Conservation (phyloP, 2,329 filamentous ascomycete species). For the Penicillium psychrosexuale region DNA sequence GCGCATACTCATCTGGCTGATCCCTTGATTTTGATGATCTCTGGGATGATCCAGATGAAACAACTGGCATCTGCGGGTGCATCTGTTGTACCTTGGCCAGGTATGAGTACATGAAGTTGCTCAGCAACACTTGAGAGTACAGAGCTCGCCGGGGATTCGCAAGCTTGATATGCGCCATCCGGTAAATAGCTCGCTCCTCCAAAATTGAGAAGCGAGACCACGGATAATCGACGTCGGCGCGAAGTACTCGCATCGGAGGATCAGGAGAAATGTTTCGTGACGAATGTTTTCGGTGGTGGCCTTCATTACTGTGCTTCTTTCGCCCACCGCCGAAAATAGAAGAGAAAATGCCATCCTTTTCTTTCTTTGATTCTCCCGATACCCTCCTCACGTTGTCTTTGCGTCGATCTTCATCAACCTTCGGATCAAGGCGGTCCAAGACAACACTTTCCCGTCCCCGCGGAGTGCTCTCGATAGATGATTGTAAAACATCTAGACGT, state of each 20-base stretch:
- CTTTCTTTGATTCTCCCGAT: constrained; percentile 68
- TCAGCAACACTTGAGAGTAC: constrained; percentile 90
- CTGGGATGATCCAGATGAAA: constrained; percentile 74
- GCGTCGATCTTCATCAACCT: constrained; percentile 67
- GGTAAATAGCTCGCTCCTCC: constrained; percentile 94
- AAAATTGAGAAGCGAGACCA: constrained; percentile 95
- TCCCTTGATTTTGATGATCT: constrained; percentile 48
- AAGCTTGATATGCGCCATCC: constrained; percentile 98
- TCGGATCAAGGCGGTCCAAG: constrained; percentile 74
- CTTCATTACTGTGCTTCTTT: constrained; percentile 78
- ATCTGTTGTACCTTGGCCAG: constrained; percentile 97
- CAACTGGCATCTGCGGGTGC: constrained; percentile 92
- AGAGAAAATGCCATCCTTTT: constrained; percentile 90
- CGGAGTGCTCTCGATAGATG: constrained; percentile 69
- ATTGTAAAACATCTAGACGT: constrained; percentile 80
- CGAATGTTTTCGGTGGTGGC: constrained; percentile 67
- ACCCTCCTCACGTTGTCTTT: constrained; percentile 75
- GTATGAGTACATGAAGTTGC: constrained; percentile 99
- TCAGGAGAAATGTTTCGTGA: constrained; percentile 78
- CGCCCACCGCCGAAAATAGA: constrained; percentile 88
- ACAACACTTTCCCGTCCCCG: constrained; percentile 74
- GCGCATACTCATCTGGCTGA: constrained; percentile 43
- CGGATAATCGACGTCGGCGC: constrained; percentile 88
- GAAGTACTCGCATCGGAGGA: constrained; percentile 67
- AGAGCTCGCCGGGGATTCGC: constrained; percentile 92